These are phyloP conservation scores for Agastache rugosa DNA, from an alignment of 257 asterid species.

Conservation along the genomic window DNA sequence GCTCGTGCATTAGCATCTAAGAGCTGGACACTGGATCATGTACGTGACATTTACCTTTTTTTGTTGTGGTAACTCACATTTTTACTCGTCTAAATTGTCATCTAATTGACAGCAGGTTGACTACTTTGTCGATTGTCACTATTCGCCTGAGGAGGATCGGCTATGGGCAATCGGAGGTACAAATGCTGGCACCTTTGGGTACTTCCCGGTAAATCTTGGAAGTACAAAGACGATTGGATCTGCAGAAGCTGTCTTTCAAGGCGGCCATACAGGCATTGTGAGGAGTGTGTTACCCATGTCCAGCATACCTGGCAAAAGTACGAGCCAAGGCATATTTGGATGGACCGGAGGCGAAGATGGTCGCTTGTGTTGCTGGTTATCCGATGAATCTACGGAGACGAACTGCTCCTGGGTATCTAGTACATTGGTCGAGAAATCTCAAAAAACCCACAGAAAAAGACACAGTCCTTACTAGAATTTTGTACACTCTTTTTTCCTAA, in stretches of 20 bases:
- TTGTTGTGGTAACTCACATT: neutral
- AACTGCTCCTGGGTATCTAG: constrained; percentile 69
- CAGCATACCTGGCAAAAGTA: constrained; percentile 41
- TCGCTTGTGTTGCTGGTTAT: constrained; percentile 85
- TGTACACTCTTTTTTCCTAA: neutral
- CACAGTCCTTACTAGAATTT: constrained; percentile 66
- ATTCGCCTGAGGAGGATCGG: constrained; percentile 69
- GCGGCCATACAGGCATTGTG: constrained; percentile 78
- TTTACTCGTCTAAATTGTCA: neutral
- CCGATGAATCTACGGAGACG: constrained; percentile 48
- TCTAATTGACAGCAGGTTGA: constrained; percentile 60
- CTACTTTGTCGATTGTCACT: constrained; percentile 86
- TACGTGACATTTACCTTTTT: constrained; percentile 38
- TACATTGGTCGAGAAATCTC: constrained; percentile 62
- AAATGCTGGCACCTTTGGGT: constrained; percentile 74
- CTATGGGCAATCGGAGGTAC: constrained; percentile 88
- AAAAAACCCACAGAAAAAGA: constrained; percentile 47
- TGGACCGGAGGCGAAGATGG: constrained; percentile 99
- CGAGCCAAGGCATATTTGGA: constrained; percentile 61
- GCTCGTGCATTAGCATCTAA: constrained; percentile 86
- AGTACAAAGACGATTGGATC: constrained; percentile 49
- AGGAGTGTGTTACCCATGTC: constrained; percentile 77
- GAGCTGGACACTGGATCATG: constrained; percentile 74
- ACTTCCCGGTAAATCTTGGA: constrained; percentile 64
- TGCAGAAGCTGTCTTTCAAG: constrained; percentile 75